phyloP scores from a whole-genome alignment of 139 green algal species.

The Chlorella sp. region DNA sequence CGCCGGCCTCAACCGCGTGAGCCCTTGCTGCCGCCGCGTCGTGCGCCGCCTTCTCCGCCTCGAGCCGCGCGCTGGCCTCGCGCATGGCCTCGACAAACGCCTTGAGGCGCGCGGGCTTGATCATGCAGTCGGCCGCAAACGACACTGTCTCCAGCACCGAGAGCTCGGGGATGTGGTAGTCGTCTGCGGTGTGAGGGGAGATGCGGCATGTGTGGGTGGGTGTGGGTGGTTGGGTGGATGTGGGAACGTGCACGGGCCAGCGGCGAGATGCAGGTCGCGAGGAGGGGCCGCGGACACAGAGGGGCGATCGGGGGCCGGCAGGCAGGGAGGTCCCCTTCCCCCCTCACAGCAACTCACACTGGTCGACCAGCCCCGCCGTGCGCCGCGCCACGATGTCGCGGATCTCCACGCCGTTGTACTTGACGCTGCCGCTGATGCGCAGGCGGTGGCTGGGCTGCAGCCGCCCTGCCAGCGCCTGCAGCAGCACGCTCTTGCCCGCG shows the following conservation, averaged over 20 bases:
- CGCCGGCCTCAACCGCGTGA: too few relatives aligned
- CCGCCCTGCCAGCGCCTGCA: conserved; percentile 61
- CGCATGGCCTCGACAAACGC: too few relatives aligned
- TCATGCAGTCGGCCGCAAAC: conserved; percentile 57
- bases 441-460: conserved; percentile 14
- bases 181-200: conserved; percentile 26
- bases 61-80: too few relatives aligned
- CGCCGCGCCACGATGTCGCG: conserved; percentile 63
- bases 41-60: too few relatives aligned
- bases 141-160: conserved; percentile 77
- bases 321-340: too few relatives aligned
- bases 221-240: background rate
- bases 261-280: background rate
- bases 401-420: conserved; percentile 67
- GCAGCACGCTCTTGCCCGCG: conserved; percentile 64
- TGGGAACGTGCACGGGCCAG: background rate
- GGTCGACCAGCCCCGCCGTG: conserved; percentile 61
- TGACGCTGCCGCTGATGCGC: conserved; percentile 44
- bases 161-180: conserved; percentile 73
- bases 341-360: conserved; percentile 32
- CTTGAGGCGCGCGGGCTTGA: too few relatives aligned
- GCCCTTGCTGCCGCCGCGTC: too few relatives aligned
- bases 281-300: too few relatives aligned
- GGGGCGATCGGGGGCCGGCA: too few relatives aligned
- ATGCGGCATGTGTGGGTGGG: background rate